These are phyloP conservation scores for Fonsecaea monophora DNA, from an alignment of 2,329 filamentous ascomycete species.

Conservation along the genomic window DNA sequence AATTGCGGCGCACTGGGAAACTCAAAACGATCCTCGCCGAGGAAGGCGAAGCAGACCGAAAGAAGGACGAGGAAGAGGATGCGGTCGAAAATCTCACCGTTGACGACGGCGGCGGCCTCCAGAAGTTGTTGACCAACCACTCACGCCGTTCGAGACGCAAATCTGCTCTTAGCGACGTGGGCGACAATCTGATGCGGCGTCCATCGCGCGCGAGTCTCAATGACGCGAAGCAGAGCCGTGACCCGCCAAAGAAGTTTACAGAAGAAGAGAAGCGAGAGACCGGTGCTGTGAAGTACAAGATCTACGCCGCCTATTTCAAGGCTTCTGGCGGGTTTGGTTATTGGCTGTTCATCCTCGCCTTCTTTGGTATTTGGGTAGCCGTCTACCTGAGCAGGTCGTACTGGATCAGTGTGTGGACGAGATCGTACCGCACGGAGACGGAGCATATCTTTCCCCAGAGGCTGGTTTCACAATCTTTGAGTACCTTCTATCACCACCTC, in stretches of 20 bases:
- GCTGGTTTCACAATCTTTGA: slow-evolving; percentile 32
- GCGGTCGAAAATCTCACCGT: slow-evolving; percentile 44
- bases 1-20: slow-evolving; percentile 56
- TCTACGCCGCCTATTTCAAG: slow-evolving; percentile 73
- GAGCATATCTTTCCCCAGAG: slow-evolving; percentile 12
- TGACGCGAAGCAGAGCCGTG: slow-evolving; percentile 50
- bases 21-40: slow-evolving; percentile 52
- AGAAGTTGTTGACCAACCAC: slow-evolving; percentile 51
- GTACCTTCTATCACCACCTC: slow-evolving; percentile 32
- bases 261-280: slow-evolving; percentile 76
- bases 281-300: slow-evolving; percentile 69
- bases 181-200: slow-evolving; percentile 26
- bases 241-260: slow-evolving; percentile 70
- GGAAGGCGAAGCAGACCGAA: slow-evolving; percentile 57
- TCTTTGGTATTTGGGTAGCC: slow-evolving; percentile 37
- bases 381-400: slow-evolving; percentile 47
- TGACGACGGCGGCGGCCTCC: slow-evolving; percentile 54
- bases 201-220: slow-evolving; percentile 33
- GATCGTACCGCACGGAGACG: slow-evolving; percentile 44
- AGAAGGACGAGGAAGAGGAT: slow-evolving; percentile 42
- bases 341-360: slow-evolving; percentile 35
- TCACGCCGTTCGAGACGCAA: slow-evolving; percentile 35
- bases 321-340: slow-evolving; percentile 66
- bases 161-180: slow-evolving; percentile 29
- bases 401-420: slow-evolving; percentile 58